Conservation (phyloP, 371 early-diverging fungal genomes). For the Chytridium lagenaria region DNA sequence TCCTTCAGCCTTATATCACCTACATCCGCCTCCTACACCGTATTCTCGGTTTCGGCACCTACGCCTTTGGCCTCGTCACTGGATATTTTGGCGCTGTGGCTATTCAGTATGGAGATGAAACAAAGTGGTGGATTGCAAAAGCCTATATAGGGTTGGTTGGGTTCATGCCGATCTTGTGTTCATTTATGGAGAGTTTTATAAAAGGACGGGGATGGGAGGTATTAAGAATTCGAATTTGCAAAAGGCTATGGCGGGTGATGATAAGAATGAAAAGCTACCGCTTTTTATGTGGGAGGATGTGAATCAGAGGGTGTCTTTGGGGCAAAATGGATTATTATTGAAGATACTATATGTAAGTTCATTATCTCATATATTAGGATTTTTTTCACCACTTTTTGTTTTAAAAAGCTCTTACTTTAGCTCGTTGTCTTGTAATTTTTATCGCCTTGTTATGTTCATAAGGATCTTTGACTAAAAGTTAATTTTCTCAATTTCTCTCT, state of each 20-base stretch:
- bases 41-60: slow-evolving; percentile 37
- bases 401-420: no score
- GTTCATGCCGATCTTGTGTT: slow-evolving; percentile 20
- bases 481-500: no score
- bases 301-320: slow-evolving; percentile 38
- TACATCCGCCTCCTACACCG: slow-evolving; percentile 30
- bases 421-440: no score
- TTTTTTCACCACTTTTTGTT: no score
- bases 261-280: slow-evolving; percentile 24
- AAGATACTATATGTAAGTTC: slow-evolving; percentile 44
- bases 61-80: slow-evolving; percentile 41
- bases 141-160: slow-evolving; percentile 18
- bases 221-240: no score
- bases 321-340: slow-evolving; percentile 50
- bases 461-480: no score
- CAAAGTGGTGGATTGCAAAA: neutral
- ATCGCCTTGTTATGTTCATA: no score
- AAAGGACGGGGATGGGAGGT: no score
- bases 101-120: slow-evolving; percentile 22
- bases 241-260: no score
- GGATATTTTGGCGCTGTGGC: slow-evolving; percentile 41
- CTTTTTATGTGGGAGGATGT: slow-evolving; percentile 47
- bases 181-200: slow-evolving; percentile 31
- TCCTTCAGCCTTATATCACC: slow-evolving; percentile 18
- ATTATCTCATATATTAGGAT: no score